Conservation (phyloP, 805 yeast genomes). For the Candida coleopterorum region DNA sequence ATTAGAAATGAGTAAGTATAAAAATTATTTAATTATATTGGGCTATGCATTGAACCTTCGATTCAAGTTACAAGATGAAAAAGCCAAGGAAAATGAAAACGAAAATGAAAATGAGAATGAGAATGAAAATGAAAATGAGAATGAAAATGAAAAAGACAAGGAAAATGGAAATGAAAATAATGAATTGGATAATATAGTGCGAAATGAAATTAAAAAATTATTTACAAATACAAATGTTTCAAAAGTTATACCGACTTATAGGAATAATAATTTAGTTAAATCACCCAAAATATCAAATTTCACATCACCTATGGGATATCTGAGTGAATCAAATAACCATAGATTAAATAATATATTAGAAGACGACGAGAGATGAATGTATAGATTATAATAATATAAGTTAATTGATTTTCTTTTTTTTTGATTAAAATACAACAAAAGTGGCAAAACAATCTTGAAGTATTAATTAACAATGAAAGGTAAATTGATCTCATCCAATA, state of each 20-base stretch:
- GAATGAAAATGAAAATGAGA: neutral
- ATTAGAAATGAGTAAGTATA: conserved; percentile 41
- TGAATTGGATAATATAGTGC: neutral
- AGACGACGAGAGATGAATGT: no score
- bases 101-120: neutral
- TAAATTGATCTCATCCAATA: no score
- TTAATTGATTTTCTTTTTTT: no score
- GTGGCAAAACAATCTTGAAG: no score
- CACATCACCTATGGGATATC: neutral
- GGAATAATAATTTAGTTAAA: neutral
- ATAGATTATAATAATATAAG: no score
- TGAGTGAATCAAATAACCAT: neutral
- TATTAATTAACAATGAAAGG: no score
- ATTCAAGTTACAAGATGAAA: conserved; percentile 35
- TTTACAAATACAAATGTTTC: neutral
- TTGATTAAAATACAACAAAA: no score
- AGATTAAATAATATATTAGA: neutral
- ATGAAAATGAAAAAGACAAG: neutral
- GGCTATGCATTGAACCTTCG: conserved; percentile 45
- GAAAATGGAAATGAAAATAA: no score
- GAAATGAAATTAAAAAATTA: neutral
- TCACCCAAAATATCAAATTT: neutral
- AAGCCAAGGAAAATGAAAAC: conserved; percentile 5
- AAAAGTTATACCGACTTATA: neutral
- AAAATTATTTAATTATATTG: conserved; percentile 39